Evolutionary conservation across 1,139 yeast species (phyloP).

Genomic region (Yamadazyma songkhlaensis): DNA sequence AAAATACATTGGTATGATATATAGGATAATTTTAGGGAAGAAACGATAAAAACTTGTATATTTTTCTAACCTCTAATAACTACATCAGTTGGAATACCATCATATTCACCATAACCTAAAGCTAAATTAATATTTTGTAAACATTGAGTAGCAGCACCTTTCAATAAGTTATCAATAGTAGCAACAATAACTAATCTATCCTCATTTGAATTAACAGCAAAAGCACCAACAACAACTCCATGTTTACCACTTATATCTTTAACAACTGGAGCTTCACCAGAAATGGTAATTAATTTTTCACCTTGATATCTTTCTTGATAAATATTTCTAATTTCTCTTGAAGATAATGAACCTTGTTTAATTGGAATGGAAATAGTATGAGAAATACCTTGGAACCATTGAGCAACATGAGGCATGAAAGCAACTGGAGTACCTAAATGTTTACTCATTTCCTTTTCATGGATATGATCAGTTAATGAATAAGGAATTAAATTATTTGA

Average conservation of each 20-base stretch:
- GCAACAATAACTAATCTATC: conserved; percentile 93
- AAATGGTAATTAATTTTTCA: conserved; percentile 78
- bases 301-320: conserved; percentile 88
- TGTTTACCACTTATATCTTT: conserved; percentile 91
- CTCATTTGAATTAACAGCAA: conserved; percentile 84
- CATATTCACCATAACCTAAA: conserved; percentile 88
- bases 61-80: conserved; percentile 43
- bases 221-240: conserved; percentile 93
- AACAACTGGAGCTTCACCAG: conserved; percentile 91
- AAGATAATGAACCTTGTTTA: conserved; percentile 61
- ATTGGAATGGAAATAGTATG: conserved; percentile 91
- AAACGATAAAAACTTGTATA: neutral
- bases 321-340: conserved; percentile 79
- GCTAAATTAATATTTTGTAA: conserved; percentile 91
- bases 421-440: conserved; percentile 80
- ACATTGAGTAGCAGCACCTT: conserved; percentile 99
- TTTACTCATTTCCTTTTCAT: conserved; percentile 85
- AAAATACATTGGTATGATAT: neutral
- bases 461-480: conserved; percentile 93
- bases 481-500: conserved; percentile 88
- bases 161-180: conserved; percentile 89
- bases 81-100: conserved; percentile 76
- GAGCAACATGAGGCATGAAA: conserved; percentile 96
- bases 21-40: too few species aligned
- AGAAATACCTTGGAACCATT: conserved; percentile 98